phyloP scores from a whole-genome alignment of 345 rosid genomes.

The Populus tremula region DNA sequence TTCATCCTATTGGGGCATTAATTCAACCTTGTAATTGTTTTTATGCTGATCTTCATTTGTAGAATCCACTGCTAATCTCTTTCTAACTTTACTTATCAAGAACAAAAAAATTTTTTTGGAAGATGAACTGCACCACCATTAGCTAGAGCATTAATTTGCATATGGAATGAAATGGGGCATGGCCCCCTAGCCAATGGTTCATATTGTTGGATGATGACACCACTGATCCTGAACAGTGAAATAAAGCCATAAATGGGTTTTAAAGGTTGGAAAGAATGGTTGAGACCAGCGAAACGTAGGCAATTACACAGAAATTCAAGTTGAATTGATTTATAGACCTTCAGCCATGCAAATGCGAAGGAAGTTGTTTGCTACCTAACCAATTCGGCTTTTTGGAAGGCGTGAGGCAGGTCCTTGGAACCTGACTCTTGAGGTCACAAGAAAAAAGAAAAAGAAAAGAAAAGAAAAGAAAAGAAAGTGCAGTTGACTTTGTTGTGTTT shows the following conservation, averaged over 20 bases:
- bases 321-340: background rate
- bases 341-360: background rate
- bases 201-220: slow-evolving; percentile 1
- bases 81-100: background rate
- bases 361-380: background rate
- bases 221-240: background rate
- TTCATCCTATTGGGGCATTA: background rate
- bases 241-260: background rate
- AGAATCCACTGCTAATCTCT: background rate
- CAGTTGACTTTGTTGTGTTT: slow-evolving; percentile 7
- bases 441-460: background rate
- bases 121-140: background rate
- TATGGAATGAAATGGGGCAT: background rate
- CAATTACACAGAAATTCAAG: background rate
- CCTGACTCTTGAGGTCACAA: background rate
- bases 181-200: background rate
- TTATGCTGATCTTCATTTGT: background rate
- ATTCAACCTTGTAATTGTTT: background rate
- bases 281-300: background rate
- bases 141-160: background rate
- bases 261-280: background rate
- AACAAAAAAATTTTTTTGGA: background rate
- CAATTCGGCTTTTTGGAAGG: slow-evolving; percentile 1
- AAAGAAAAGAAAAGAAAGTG: slow-evolving; percentile 2
- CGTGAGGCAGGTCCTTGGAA: background rate